These are phyloP conservation scores for Crithidia thermophila DNA, from an alignment of 208 protist species.

Conservation along the genomic window DNA sequence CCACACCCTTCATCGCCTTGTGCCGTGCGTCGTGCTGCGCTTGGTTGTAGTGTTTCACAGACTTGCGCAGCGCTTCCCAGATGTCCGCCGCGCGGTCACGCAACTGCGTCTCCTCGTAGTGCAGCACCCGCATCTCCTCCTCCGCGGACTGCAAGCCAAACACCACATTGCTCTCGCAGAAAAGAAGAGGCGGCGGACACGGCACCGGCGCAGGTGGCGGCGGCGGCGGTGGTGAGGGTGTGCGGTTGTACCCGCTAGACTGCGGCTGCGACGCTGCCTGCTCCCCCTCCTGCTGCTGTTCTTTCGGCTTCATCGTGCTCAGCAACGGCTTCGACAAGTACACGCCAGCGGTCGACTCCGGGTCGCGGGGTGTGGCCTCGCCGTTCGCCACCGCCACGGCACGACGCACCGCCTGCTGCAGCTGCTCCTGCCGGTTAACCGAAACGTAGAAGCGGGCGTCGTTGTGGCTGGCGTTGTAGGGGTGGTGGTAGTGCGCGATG, in stretches of 20 bases:
- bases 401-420: constrained; percentile 17
- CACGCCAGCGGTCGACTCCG: not conserved
- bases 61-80: constrained; percentile 45
- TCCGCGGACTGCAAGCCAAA: constrained; percentile 41
- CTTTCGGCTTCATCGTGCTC: not conserved
- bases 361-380: constrained; percentile 2
- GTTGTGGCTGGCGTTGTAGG: constrained; percentile 43
- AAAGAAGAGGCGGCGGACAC: constrained; percentile 17
- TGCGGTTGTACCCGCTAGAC: not conserved
- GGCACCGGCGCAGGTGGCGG: not conserved
- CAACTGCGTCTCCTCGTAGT: constrained; percentile 33
- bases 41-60: constrained; percentile 50
- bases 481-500: constrained; percentile 38
- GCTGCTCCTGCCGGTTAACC: constrained; percentile 3
- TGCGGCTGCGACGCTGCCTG: not conserved
- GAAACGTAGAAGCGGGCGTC: constrained; percentile 31
- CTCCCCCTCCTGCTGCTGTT: not conserved
- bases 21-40: constrained; percentile 13
- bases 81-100: constrained; percentile 41
- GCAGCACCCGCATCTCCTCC: constrained; percentile 42
- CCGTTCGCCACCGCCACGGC: constrained; percentile 20
- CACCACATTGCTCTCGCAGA: constrained; percentile 13
- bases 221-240: constrained; percentile 11
- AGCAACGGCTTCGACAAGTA: constrained; percentile 8
- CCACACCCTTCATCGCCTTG: constrained; percentile 22